Evolutionary conservation across 257 asterid species (phyloP).

Genomic region (Voacanga thouarsii): DNA sequence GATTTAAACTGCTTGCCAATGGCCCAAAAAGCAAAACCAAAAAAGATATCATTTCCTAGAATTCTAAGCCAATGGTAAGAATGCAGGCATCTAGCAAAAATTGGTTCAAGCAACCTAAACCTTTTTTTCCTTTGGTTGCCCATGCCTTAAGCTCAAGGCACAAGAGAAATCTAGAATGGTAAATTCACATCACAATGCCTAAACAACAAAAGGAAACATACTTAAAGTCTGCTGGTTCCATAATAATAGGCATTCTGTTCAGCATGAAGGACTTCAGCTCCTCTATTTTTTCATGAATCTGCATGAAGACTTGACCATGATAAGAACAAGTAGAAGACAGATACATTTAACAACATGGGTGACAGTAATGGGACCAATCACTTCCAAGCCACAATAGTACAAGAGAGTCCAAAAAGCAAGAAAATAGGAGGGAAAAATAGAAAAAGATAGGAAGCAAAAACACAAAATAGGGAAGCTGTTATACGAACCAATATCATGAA

Average conservation of each 20-base stretch:
- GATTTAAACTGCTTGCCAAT: not conserved
- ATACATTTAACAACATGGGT: not conserved
- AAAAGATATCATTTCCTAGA: not conserved
- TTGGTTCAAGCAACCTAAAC: not conserved
- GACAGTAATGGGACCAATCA: not conserved
- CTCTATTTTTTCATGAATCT: slow-evolving; percentile 67
- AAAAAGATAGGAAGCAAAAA: not conserved
- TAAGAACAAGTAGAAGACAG: slow-evolving; percentile 4
- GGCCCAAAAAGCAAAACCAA: not conserved
- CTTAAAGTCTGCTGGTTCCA: slow-evolving; percentile 47
- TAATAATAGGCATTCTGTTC: slow-evolving; percentile 17
- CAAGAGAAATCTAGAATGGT: not conserved
- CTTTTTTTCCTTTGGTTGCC: not conserved
- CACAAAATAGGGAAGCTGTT: too few relatives aligned
- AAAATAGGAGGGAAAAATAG: too few relatives aligned
- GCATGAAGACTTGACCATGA: slow-evolving; percentile 11
- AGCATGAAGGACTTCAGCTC: slow-evolving; percentile 51
- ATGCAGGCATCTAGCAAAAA: not conserved
- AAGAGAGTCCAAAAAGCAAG: not conserved
- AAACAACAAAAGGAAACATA: slow-evolving; percentile 26
- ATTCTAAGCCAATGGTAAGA: not conserved
- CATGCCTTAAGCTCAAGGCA: not conserved
- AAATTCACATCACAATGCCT: not conserved
- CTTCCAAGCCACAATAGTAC: not conserved
- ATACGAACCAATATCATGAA: not conserved